Percentiles rank a stretch among this genome's conserved stretches.
Evolutionary conservation across 2,329 filamentous ascomycete species (phyloP).

Genomic region (Ramularia endophylla): DNA sequence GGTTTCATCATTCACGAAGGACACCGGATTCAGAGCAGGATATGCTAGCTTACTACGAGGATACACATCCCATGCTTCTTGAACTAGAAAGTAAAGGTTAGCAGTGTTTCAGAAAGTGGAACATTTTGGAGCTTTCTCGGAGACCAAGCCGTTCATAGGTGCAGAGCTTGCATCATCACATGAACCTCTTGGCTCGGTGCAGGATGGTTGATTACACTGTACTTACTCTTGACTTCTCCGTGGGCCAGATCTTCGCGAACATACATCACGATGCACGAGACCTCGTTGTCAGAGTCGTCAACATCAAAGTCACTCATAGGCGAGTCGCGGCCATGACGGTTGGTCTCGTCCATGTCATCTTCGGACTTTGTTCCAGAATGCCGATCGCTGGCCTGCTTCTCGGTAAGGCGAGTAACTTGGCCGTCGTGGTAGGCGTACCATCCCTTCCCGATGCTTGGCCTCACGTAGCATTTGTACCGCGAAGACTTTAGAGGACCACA

Average conservation of each 20-base stretch:
- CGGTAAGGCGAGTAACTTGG: slow-evolving; percentile 50
- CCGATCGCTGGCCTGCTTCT: slow-evolving; percentile 46
- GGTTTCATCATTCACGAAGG: no score
- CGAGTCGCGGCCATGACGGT: slow-evolving; percentile 17
- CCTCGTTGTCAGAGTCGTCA: slow-evolving; percentile 14
- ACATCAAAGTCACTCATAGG: slow-evolving; percentile 14
- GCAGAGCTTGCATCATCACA: no score
- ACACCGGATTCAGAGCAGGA: no score
- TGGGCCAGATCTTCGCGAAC: slow-evolving; percentile 18
- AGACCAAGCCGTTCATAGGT: no score
- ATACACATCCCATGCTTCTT: no score
- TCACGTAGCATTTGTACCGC: slow-evolving; percentile 55
- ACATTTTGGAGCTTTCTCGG: no score
- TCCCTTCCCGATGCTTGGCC: slow-evolving; percentile 49
- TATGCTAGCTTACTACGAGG: no score
- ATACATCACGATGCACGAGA: slow-evolving; percentile 24
- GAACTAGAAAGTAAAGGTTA: no score
- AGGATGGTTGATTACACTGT: no score
- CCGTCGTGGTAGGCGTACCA: slow-evolving; percentile 55
- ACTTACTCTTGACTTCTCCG: no score
- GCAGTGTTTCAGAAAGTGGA: no score
- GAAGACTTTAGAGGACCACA: slow-evolving; percentile 53
- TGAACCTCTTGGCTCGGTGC: no score
- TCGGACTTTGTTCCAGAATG: slow-evolving; percentile 18
- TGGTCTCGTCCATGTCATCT: slow-evolving; percentile 1